Evolutionary conservation across 129 eudicot species (phyloP).

Genomic region (Dittrichia graveolens): DNA sequence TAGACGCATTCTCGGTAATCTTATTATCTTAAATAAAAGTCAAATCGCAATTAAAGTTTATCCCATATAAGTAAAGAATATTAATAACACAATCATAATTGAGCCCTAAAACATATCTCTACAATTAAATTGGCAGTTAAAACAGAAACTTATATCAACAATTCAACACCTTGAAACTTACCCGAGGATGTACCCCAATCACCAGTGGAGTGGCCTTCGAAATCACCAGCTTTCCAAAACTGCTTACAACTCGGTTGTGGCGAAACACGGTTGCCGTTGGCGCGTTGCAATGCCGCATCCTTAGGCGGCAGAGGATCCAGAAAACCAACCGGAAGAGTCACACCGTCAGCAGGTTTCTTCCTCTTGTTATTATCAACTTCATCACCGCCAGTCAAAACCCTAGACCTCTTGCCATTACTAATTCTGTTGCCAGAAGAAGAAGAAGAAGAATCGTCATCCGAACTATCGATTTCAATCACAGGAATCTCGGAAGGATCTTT

Average conservation of each 20-base stretch:
- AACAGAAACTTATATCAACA: neutral
- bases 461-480: constrained; percentile 27
- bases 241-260: constrained; percentile 35
- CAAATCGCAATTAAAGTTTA: neutral
- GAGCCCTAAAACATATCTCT: neutral
- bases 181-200: constrained; percentile 49
- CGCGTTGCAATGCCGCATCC: constrained; percentile 17
- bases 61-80: neutral
- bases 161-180: constrained; percentile 15
- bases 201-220: constrained; percentile 40
- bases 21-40: neutral
- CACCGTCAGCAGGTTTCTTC: constrained; percentile 34
- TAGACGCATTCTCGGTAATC: neutral
- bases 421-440: constrained; percentile 24
- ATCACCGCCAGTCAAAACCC: constrained; percentile 20
- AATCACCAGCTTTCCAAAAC: constrained; percentile 92
- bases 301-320: constrained; percentile 53
- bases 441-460: constrained; percentile 30
- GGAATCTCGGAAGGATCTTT: constrained; percentile 1
- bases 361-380: constrained; percentile 13
- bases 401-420: constrained; percentile 25
- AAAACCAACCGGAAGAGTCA: constrained; percentile 55
- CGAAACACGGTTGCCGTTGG: neutral
- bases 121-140: constrained; percentile 2
- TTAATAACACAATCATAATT: neutral